These are phyloP conservation scores for Tylopilus subfusipes DNA, from an alignment of 768 basidiomycete genomes.

Conservation along the genomic window DNA sequence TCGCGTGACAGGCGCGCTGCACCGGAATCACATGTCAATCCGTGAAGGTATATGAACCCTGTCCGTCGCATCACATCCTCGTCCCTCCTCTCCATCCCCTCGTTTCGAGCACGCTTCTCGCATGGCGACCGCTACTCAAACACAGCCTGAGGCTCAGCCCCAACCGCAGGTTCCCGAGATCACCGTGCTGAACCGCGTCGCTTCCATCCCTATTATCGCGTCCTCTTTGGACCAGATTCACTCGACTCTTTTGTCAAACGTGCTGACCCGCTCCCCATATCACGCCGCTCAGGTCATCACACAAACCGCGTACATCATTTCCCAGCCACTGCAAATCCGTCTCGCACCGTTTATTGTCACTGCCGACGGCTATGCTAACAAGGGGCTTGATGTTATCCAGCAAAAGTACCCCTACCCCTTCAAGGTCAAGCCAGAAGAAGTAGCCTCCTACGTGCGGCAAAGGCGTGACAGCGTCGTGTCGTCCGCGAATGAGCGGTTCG, in stretches of 20 bases:
- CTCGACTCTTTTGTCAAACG: conserved; percentile 53
- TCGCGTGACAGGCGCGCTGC: conserved; percentile 21
- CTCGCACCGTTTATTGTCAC: conserved; percentile 63
- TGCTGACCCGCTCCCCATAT: conserved; percentile 63
- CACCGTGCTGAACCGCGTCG: conserved; percentile 59
- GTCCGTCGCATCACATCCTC: conserved; percentile 14
- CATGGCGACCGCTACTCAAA: conserved; percentile 38
- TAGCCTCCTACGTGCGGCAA: conserved; percentile 56
- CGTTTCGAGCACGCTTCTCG: neutral
- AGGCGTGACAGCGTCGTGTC: conserved; percentile 52
- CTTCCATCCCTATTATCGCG: conserved; percentile 70
- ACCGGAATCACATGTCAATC: conserved; percentile 24
- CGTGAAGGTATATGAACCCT: conserved; percentile 27
- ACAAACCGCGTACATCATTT: conserved; percentile 53
- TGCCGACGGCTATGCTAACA: conserved; percentile 68
- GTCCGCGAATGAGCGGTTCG: conserved; percentile 58
- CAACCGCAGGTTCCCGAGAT: conserved; percentile 44
- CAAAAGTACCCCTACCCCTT: conserved; percentile 74
- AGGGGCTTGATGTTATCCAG: conserved; percentile 70
- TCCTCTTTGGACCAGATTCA: conserved; percentile 61
- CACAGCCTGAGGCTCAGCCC: conserved; percentile 20
- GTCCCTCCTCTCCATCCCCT: conserved; percentile 1
- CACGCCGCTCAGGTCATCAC: conserved; percentile 61
- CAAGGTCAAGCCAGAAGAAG: conserved; percentile 68
- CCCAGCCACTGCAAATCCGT: conserved; percentile 62